Evolutionary conservation across 495 filamentous ascomycete species (phyloP), one percentile per base, ranked within the genome.

Genomic region (Penicillium goetzii): DNA sequence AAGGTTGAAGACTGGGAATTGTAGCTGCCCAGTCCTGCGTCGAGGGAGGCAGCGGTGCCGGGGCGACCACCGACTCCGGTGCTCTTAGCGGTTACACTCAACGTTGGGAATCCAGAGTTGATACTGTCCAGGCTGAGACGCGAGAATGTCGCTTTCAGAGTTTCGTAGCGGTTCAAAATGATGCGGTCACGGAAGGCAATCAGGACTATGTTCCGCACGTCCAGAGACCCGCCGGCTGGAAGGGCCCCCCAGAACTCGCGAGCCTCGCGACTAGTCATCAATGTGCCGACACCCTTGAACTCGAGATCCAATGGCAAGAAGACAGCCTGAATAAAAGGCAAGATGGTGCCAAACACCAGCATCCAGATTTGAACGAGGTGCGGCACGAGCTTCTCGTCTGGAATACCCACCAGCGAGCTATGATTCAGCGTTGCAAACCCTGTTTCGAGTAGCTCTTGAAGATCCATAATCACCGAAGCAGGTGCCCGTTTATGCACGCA

Each of bases 291-390:
- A 33, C 95, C 94, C 59, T 91, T 89, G 75, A 99, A 97, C 70
- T 99, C 96, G 15, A 94, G 86, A 68, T 99, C 95, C 14, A 99
- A 79, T 0, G 95, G 96, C 3, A 99, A 81, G 73, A 99, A 97
- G 5, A 97, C 93, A 0, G 93, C 94, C 79, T 99, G 96, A 60
- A 98, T 88, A 72, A 96, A 99, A 0, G 96, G 96, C 14, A 98
- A 77, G 51, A 98, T 90, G 21, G 83, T 91, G 9, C 91, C 91
- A 68, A 97, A 97, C 2, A 96, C 90, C 47, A 93, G 83, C 41
- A 94, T 85, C 96, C 96, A 99, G 68, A 96, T 86, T 67, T 97
- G 92, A 8, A 97, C 93, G 2, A 99, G 83, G 65, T 90, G 84
- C 0, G 92, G 90, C 28, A 97, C 91, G 14, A 97, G 79, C 54